Evolutionary conservation across 2,329 filamentous ascomycete species (phyloP), one percentile per base, ranked within the genome.

Genomic region (Juglanconis oblonga): DNA sequence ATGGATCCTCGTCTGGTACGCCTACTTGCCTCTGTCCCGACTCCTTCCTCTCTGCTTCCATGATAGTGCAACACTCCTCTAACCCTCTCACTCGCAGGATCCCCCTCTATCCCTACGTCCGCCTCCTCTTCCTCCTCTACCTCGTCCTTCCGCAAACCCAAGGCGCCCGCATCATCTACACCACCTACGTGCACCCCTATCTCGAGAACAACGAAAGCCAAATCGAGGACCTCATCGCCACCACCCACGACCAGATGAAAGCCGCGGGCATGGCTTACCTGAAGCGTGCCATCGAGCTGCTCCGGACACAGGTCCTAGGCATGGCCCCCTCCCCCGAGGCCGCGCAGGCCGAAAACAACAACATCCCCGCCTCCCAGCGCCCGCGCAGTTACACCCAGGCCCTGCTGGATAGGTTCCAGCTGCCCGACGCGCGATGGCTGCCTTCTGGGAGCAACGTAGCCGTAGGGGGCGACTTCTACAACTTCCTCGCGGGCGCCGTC

Each of bases 121-220:
- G 95, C 65, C 85, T 97, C 57, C 79, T 88, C 71, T 89, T 95
- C 76, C 87, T 97, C 71, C 86, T 95, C 66, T 99, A 97, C 79
- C 90, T 99, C 64, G 92, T 98, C 70, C 86, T 97, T n/a, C 95
- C 94, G 0, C 94, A 96, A 74, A 95, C 92, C n/a, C 94, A 97
- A 73, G 95, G 95, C 73, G 92, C 93, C 59, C 89, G 90, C 63
- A 78, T 89, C 68, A 80, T 98, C 65, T 99, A 98, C 79, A 86
- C 92, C 70, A 83, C 87, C 63, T 87, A 95, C 73, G 81, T 98
- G 62, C 89, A 96, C 74, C 94, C 94, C 0, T 97, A 94, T 78
- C 87, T 99, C 53, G 81, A 87, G 69, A 84, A 92, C 63, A 94
- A 99, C 74, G 95, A 98, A 76, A 75, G 81, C 48, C 86, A 91